phyloP scores from a whole-genome alignment of 116 monocot genomes.

The Cymodocea nodosa region DNA sequence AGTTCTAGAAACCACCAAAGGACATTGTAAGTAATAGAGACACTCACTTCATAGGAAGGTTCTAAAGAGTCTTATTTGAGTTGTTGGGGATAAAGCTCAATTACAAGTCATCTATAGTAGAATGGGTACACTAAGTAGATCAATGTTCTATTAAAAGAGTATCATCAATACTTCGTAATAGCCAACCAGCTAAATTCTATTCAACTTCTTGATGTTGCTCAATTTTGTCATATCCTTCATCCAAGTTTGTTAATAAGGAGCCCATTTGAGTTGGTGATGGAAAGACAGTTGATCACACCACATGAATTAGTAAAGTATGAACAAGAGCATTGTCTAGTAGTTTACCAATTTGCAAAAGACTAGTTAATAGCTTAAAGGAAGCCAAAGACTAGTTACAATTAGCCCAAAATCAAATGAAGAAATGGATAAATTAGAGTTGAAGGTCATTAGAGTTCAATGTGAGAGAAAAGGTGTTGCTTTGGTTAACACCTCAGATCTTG shows the following conservation, averaged over 20 bases:
- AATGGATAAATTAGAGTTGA: not conserved
- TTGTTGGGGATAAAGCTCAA: not conserved
- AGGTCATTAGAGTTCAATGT: not conserved
- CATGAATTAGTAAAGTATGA: not conserved
- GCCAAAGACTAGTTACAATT: not conserved
- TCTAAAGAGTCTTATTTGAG: constrained; percentile 5
- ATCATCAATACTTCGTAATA: not conserved
- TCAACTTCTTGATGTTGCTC: not conserved
- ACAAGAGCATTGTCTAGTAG: not conserved
- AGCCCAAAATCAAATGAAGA: not conserved
- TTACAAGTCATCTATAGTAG: constrained; percentile 5
- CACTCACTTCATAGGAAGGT: not conserved
- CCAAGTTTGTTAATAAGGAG: not conserved
- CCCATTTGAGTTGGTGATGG: not conserved
- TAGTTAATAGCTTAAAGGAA: not conserved
- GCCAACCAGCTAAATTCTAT: constrained; percentile 1
- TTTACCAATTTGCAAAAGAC: not conserved
- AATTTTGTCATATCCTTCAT: not conserved
- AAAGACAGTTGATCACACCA: not conserved
- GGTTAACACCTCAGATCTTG: not conserved
- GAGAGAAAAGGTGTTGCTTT: not conserved
- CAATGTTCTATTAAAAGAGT: constrained; percentile 1
- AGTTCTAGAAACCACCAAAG: not conserved
- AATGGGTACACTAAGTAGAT: not conserved
- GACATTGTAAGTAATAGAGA: constrained; percentile 9